Evolutionary conservation across 805 yeast species (phyloP).

Genomic region (Zygosaccharomyces pseudorouxii): DNA sequence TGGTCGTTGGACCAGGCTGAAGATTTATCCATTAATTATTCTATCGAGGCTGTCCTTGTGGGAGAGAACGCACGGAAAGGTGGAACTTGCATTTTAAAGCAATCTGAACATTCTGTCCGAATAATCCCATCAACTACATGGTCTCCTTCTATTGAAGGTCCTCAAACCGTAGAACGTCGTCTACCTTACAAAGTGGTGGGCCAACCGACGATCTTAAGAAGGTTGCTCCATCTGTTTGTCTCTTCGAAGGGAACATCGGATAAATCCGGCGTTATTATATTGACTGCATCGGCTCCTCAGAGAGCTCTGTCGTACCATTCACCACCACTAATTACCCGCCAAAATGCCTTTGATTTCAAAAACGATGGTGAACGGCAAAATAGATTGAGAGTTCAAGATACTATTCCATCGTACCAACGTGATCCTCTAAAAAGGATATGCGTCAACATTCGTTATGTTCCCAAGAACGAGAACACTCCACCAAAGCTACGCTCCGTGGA

Average conservation of each 20-base stretch:
- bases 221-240: slow-evolving; percentile 4
- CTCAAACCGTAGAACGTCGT: slow-evolving; percentile 13
- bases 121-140: slow-evolving; percentile 29
- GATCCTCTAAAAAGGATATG: slow-evolving; percentile 23
- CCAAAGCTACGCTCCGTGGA: slow-evolving; percentile 28
- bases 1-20: slow-evolving; percentile 43
- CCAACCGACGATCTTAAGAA: slow-evolving; percentile 13
- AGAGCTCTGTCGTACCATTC: slow-evolving; percentile 34
- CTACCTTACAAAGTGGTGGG: slow-evolving; percentile 7
- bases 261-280: not conserved
- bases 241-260: not conserved
- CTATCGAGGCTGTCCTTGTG: slow-evolving; percentile 50
- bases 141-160: not conserved
- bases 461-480: slow-evolving; percentile 25
- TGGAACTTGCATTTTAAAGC: slow-evolving; percentile 20
- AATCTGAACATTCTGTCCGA: slow-evolving; percentile 22
- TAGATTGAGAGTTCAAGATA: slow-evolving; percentile 23
- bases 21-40: slow-evolving; percentile 42
- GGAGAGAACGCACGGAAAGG: slow-evolving; percentile 36
- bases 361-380: slow-evolving; percentile 33
- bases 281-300: not conserved
- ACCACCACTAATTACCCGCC: slow-evolving; percentile 33
- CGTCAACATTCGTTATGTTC: slow-evolving; percentile 29
- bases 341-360: slow-evolving; percentile 30
- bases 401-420: slow-evolving; percentile 27